phyloP scores from a whole-genome alignment of 164 flowering plant species.

The Liquidambar formosana region DNA sequence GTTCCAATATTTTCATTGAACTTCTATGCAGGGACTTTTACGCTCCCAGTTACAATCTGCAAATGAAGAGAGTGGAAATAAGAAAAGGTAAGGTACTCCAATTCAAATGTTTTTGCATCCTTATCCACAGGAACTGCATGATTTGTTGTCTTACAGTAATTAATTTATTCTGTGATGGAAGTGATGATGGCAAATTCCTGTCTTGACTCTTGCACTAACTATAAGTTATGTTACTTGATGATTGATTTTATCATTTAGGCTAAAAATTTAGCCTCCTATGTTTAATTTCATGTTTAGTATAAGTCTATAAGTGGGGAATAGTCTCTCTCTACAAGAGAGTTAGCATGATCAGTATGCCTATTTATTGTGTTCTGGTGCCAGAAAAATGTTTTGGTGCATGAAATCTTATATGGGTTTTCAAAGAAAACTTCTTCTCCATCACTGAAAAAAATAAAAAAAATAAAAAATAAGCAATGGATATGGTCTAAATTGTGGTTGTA shows the following conservation, averaged over 20 bases:
- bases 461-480: background rate
- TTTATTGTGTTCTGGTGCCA: background rate
- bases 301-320: background rate
- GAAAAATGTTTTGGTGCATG: background rate
- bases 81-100: constrained; percentile 51
- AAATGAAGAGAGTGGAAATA: constrained; percentile 71
- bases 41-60: constrained; percentile 84
- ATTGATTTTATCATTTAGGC: background rate
- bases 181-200: background rate
- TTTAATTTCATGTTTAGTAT: too few species aligned
- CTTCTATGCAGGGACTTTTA: constrained; percentile 61
- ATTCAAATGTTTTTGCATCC: background rate
- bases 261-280: too few species aligned
- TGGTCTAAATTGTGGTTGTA: background rate
- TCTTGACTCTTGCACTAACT: background rate
- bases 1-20: background rate
- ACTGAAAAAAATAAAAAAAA: too few species aligned
- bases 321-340: background rate
- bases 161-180: background rate
- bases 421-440: background rate
- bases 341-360: background rate
- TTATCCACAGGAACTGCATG: background rate
- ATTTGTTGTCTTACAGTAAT: background rate
- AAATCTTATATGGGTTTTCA: too few species aligned
- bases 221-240: background rate